These are phyloP conservation scores for Apiosordaria backusii DNA, from an alignment of 495 filamentous ascomycete genomes.

Conservation along the genomic window DNA sequence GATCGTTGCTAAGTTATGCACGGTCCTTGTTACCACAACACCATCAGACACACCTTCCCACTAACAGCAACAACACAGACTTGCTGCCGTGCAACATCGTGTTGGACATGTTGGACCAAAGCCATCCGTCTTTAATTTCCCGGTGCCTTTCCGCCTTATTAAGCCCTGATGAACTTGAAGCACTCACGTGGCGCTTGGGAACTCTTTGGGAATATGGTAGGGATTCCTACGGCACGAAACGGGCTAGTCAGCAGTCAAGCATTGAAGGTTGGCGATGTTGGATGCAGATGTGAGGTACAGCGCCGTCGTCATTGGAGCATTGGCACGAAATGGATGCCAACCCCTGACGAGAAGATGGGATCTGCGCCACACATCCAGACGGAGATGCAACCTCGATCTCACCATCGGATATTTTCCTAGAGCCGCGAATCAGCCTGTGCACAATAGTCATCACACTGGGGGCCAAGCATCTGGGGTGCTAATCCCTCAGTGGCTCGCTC, in stretches of 20 bases:
- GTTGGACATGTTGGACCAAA: neutral
- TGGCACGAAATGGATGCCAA: neutral
- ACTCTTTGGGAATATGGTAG: neutral
- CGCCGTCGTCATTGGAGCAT: neutral
- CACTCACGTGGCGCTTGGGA: neutral
- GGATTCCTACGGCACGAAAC: neutral
- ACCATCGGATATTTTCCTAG: neutral
- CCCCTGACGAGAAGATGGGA: slow-evolving; percentile 1
- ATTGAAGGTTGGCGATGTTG: neutral
- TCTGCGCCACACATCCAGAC: neutral
- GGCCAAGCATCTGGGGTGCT: neutral
- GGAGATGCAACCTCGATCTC: neutral
- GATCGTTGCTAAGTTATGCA: too few relatives aligned
- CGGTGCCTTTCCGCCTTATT: neutral
- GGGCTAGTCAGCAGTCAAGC: neutral
- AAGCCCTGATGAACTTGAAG: neutral
- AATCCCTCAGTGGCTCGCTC: neutral
- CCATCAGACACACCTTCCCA: neutral
- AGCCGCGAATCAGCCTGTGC: neutral
- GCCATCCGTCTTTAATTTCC: neutral
- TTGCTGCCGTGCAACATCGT: neutral
- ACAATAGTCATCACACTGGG: neutral
- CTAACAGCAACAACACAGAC: neutral
- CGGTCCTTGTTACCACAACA: neutral
- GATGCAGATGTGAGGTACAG: neutral